These are phyloP conservation scores for Pueraria montana DNA, from an alignment of 306 rosid species.

Conservation along the genomic window DNA sequence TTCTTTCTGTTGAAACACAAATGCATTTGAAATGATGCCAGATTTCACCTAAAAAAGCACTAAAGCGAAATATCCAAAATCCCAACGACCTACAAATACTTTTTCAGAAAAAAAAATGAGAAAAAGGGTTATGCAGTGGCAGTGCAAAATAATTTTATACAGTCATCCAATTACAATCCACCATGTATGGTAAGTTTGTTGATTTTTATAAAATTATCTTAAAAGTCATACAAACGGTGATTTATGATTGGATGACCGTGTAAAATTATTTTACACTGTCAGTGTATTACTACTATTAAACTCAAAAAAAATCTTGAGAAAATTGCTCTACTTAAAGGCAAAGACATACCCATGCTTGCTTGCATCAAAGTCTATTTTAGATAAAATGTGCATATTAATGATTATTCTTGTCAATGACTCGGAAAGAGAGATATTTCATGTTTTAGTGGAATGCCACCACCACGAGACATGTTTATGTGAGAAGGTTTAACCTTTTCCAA, in stretches of 20 bases:
- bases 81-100: neutral
- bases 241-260: too few species aligned
- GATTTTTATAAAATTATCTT: too few species aligned
- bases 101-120: too few species aligned
- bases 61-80: neutral
- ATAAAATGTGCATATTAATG: neutral
- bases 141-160: too few species aligned
- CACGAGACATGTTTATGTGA: conserved; percentile 9
- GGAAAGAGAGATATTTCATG: neutral
- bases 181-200: too few species aligned
- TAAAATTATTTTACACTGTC: too few species aligned
- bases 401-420: conserved; percentile 5
- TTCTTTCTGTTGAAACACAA: neutral
- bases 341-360: conserved; percentile 1
- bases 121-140: too few species aligned
- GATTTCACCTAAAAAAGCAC: neutral
- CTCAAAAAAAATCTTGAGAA: neutral
- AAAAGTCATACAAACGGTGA: too few species aligned
- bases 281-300: too few species aligned
- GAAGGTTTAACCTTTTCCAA: neutral
- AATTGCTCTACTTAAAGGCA: conserved; percentile 1
- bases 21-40: neutral
- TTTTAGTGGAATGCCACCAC: neutral
- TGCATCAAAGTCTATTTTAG: conserved; percentile 3
- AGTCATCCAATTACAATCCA: too few species aligned